These are phyloP conservation scores for Penicillium sp. DNA, from an alignment of 2,329 filamentous ascomycete genomes.

Conservation along the genomic window DNA sequence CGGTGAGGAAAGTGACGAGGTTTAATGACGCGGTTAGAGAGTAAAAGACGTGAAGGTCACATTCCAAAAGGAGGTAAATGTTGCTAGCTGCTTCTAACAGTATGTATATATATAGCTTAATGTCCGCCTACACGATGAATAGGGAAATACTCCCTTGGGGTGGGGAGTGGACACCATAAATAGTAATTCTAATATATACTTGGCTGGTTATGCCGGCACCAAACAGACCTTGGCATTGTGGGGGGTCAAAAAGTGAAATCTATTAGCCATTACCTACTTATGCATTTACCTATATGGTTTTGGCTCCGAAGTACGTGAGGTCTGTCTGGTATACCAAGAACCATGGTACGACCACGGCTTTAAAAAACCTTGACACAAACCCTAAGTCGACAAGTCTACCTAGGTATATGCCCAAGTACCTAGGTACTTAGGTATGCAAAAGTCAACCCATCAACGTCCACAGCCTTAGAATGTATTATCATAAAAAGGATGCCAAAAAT, in stretches of 20 bases:
- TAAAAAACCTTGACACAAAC: not conserved
- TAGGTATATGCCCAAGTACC: too few species aligned
- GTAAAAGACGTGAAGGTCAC: not conserved
- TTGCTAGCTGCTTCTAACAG: too few species aligned
- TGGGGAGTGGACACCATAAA: not conserved
- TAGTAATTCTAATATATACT: not conserved
- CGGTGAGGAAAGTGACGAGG: not conserved
- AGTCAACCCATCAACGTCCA: not conserved
- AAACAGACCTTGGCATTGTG: not conserved
- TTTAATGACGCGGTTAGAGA: not conserved
- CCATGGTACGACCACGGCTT: not conserved
- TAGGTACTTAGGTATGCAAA: not conserved
- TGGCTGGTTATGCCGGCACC: not conserved
- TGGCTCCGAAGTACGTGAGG: not conserved
- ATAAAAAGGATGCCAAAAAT: too few species aligned
- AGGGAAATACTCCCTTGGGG: not conserved
- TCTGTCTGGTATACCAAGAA: not conserved
- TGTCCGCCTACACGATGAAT: not conserved
- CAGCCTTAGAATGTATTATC: too few species aligned
- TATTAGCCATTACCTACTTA: not conserved
- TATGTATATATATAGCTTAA: not conserved
- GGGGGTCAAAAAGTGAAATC: not conserved
- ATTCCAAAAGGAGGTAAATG: not conserved
- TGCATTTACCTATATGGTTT: not conserved
- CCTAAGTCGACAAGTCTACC: not conserved